Evolutionary conservation across 257 asterid genomes (phyloP), one percentile per base, ranked within the genome.

Genomic region (Solanum appendiculatum): DNA sequence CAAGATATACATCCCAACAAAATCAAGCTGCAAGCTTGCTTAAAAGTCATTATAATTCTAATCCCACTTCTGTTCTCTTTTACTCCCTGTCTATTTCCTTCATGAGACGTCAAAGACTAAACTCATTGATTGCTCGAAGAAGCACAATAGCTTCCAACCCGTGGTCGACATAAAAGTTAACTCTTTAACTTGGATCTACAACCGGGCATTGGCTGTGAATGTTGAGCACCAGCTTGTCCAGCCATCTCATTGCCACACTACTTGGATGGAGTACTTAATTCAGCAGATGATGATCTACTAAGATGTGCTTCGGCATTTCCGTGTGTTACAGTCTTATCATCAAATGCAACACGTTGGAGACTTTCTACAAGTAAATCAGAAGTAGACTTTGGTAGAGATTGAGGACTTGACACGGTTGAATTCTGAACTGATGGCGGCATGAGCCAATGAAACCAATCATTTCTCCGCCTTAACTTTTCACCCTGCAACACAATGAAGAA

Each of bases 401-500:
- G 94, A 84, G 94, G 92, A 83, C 92, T 93, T 46, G 93, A 87
- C 5, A 68, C 56, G 14, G 87, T 13, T 81, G 86, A n/a, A 75
- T 80, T 80, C 73, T 89, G 91, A 74, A 75, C 69, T 14, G 87
- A 21, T 9, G 89, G 78, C 13, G 96, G 88, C 91, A 95, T 89
- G 87, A 94, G 87, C 98, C 98, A 95, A 84, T 87, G 90, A 68
- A 9, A 63, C 98, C 97, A 94, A 73, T 94, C 96, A 83, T 63
- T 87, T 83, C 92, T 92, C 82, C 93, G 86, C 87, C 98, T 93
- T 73, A 95, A 86, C 86, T 92, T 95, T 82, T 93, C 96, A 27
- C 95, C 96, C 98, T 94, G 88, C 87, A 86, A 89, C 36, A 29
- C 36, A 16, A 83, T 77, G 36, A 1, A 68, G 16, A 5, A n/a